Evolutionary conservation across 2,329 filamentous ascomycete species (phyloP).

Genomic region (Clonostachys solani): DNA sequence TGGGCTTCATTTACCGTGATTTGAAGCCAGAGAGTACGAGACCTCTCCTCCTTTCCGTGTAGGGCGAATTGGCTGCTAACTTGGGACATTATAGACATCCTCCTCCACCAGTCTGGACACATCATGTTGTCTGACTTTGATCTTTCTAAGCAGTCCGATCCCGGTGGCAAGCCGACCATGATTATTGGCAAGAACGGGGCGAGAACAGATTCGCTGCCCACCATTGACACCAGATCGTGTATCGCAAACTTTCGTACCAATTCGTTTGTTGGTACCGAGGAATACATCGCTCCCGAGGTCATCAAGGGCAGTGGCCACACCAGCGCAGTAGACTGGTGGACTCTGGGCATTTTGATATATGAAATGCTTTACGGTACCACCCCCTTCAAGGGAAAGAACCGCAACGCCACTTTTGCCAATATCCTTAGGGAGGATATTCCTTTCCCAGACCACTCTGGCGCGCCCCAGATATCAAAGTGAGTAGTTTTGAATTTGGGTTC

Average conservation of each 20-base stretch:
- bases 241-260: conserved; percentile 98
- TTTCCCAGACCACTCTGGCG: conserved; percentile 84
- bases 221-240: conserved; percentile 98
- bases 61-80: conserved; percentile 4
- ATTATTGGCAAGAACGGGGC: conserved; percentile 88
- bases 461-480: conserved; percentile 88
- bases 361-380: conserved; percentile 99
- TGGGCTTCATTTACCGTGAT: conserved; percentile 99
- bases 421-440: conserved; percentile 93
- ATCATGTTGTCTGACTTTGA: conserved; percentile 99
- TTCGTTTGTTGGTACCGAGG: conserved; percentile 96
- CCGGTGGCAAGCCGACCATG: conserved; percentile 95
- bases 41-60: background rate
- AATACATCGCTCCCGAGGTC: conserved; percentile 97
- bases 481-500: conserved; percentile 24
- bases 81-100: conserved; percentile 62
- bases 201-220: conserved; percentile 80
- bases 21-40: conserved; percentile 92
- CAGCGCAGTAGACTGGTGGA: conserved; percentile 99
- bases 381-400: conserved; percentile 98
- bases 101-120: conserved; percentile 97
- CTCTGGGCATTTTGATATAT: conserved; percentile 91
- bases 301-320: conserved; percentile 99
- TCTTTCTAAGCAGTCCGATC: conserved; percentile 94
- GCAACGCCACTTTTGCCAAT: conserved; percentile 96